Conservation (phyloP, 192 early-diverging fungal species). For the Piromyces sp. region DNA sequence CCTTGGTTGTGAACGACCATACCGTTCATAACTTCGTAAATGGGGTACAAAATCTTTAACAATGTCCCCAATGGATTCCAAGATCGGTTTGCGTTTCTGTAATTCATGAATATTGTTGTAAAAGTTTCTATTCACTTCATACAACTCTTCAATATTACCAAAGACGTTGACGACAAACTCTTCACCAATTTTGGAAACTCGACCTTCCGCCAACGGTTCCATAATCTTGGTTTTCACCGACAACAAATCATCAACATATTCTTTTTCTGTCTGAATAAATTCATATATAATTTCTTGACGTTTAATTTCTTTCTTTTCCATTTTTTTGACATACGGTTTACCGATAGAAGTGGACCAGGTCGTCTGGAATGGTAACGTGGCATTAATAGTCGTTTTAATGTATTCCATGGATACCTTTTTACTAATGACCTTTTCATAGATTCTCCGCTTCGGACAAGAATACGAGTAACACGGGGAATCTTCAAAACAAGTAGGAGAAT, state of each 20-base stretch:
- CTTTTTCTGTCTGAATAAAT: conserved; percentile 73
- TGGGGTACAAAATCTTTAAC: conserved; percentile 49
- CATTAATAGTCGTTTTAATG: neutral
- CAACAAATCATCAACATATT: conserved; percentile 77
- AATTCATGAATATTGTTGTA: conserved; percentile 35
- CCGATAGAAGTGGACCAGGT: neutral
- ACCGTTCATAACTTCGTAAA: conserved; percentile 63
- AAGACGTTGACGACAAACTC: neutral
- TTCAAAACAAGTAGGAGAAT: conserved; percentile 74
- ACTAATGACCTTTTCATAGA: neutral
- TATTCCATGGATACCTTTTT: neutral
- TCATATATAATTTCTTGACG: conserved; percentile 90
- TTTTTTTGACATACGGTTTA: neutral
- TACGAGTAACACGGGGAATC: conserved; percentile 76
- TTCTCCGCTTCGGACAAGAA: conserved; percentile 57
- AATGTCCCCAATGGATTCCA: conserved; percentile 71
- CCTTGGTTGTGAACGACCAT: conserved; percentile 70
- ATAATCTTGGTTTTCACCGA: conserved; percentile 38
- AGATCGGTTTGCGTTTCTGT: conserved; percentile 48
- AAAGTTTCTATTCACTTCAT: conserved; percentile 31
- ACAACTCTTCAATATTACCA: neutral
- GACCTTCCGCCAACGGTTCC: neutral
- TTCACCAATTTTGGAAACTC: neutral
- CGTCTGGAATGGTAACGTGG: neutral
- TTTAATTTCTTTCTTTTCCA: conserved; percentile 59